phyloP scores from a whole-genome alignment of 371 early-diverging fungal species.

The Apophysomyces variabilis region DNA sequence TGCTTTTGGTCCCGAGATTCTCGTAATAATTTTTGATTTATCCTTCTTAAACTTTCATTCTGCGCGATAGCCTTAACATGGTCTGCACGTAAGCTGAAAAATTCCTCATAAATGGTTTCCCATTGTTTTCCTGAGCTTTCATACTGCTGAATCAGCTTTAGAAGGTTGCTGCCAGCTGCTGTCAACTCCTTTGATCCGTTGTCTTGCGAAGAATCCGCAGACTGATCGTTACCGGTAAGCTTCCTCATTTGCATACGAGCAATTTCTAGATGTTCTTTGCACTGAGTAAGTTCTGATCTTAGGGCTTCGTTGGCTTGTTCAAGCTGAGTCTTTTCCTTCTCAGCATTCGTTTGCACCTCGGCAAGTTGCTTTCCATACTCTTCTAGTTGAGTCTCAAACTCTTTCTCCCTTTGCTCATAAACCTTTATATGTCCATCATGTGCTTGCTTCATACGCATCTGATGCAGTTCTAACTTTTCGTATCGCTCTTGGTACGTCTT shows the following conservation, averaged over 20 bases:
- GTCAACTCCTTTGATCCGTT: not conserved
- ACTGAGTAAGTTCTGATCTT: slow-evolving; percentile 10
- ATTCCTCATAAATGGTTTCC: slow-evolving; percentile 30
- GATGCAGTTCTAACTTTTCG: slow-evolving; percentile 20
- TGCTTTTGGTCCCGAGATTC: slow-evolving; percentile 20
- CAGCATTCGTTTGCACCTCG: slow-evolving; percentile 16
- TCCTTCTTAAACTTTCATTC: slow-evolving; percentile 13
- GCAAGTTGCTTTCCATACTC: slow-evolving; percentile 12
- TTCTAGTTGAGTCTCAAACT: slow-evolving; percentile 15
- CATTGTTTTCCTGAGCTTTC: slow-evolving; percentile 26
- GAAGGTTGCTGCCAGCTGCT: slow-evolving; percentile 17
- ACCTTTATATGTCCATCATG: slow-evolving; percentile 20
- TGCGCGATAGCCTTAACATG: slow-evolving; percentile 12
- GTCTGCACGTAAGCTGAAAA: slow-evolving; percentile 22
- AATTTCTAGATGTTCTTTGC: slow-evolving; percentile 18
- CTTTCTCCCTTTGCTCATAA: slow-evolving; percentile 22
- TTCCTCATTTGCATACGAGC: slow-evolving; percentile 15
- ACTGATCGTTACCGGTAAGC: not conserved
- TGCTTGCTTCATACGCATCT: slow-evolving; percentile 13
- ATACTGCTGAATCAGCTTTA: slow-evolving; percentile 23
- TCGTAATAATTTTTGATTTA: slow-evolving; percentile 18
- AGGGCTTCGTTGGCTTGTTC: slow-evolving; percentile 19
- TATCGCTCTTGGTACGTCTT: slow-evolving; percentile 14
- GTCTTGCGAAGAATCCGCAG: slow-evolving; percentile 5
- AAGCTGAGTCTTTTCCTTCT: slow-evolving; percentile 11